phyloP scores from a whole-genome alignment of 2,329 filamentous ascomycete genomes.

The Pestalotiopsis sp. region DNA sequence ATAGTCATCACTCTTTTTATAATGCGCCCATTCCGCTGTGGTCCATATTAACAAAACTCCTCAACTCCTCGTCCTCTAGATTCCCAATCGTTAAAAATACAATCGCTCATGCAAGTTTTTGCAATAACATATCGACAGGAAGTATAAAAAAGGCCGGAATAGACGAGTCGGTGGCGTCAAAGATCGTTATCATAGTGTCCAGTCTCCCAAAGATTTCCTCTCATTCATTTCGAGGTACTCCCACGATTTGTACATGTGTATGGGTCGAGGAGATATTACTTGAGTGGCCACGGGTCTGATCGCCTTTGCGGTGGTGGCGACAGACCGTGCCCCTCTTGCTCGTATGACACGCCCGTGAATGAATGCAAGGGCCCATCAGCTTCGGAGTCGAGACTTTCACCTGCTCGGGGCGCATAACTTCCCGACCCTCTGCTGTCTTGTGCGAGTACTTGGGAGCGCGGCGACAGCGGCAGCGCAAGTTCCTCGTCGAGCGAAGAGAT shows the following conservation, averaged over 20 bases:
- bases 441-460: not conserved
- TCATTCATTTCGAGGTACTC: too few species aligned
- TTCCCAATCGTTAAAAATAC: not conserved
- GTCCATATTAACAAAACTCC: not conserved
- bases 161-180: not conserved
- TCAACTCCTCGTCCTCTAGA: not conserved
- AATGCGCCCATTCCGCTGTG: not conserved
- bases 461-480: not conserved
- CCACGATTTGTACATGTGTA: too few species aligned
- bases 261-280: not conserved
- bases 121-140: not conserved
- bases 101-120: not conserved
- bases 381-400: not conserved
- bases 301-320: constrained; percentile 3
- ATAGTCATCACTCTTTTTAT: not conserved
- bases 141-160: not conserved
- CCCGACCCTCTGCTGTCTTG: not conserved
- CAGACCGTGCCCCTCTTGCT: not conserved
- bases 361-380: not conserved
- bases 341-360: not conserved
- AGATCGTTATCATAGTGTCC: not conserved
- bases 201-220: too few species aligned
- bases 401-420: not conserved
- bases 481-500: constrained; percentile 1
- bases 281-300: not conserved